A percentile compares a stretch with the other conserved stretches of the same genome.
Evolutionary conservation across 2,329 filamentous ascomycete species (phyloP).

Genomic region (Exophiala bonariae): DNA sequence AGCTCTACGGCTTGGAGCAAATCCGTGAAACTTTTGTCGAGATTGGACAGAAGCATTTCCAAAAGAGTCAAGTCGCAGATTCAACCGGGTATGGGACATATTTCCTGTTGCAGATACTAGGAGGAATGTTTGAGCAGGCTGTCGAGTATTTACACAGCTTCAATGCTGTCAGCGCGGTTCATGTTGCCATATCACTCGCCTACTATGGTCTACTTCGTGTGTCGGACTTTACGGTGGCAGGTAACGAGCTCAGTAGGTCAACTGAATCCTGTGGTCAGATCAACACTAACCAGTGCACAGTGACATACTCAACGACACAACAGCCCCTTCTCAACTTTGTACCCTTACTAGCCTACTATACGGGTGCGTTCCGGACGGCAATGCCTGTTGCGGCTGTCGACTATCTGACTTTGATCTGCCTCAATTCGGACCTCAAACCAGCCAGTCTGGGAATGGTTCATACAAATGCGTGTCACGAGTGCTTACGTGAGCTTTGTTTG

Average conservation of each 20-base stretch:
- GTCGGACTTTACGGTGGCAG: slow-evolving; percentile 72
- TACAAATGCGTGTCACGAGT: slow-evolving; percentile 82
- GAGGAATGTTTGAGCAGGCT: slow-evolving; percentile 92
- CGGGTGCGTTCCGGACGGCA: slow-evolving; percentile 88
- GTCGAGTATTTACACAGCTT: slow-evolving; percentile 88
- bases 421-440: slow-evolving; percentile 75
- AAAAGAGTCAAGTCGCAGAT: slow-evolving; percentile 75
- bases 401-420: slow-evolving; percentile 86
- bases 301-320: slow-evolving; percentile 55
- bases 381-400: slow-evolving; percentile 88
- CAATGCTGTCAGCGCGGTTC: slow-evolving; percentile 88
- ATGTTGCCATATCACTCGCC: slow-evolving; percentile 85
- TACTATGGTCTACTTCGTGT: slow-evolving; percentile 89
- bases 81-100: slow-evolving; percentile 81
- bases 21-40: slow-evolving; percentile 80
- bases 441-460: slow-evolving; percentile 75
- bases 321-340: slow-evolving; percentile 88
- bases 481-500: slow-evolving; percentile 88
- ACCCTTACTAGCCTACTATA: slow-evolving; percentile 91
- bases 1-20: slow-evolving; percentile 63
- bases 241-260: slow-evolving; percentile 64
- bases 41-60: slow-evolving; percentile 88
- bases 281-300: slow-evolving; percentile 34
- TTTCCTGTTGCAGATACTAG: slow-evolving; percentile 88
- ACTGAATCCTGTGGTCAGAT: slow-evolving; percentile 5